Evolutionary conservation across 805 yeast species (phyloP), one percentile per base, ranked within the genome.

Genomic region (Lachancea meyersii): DNA sequence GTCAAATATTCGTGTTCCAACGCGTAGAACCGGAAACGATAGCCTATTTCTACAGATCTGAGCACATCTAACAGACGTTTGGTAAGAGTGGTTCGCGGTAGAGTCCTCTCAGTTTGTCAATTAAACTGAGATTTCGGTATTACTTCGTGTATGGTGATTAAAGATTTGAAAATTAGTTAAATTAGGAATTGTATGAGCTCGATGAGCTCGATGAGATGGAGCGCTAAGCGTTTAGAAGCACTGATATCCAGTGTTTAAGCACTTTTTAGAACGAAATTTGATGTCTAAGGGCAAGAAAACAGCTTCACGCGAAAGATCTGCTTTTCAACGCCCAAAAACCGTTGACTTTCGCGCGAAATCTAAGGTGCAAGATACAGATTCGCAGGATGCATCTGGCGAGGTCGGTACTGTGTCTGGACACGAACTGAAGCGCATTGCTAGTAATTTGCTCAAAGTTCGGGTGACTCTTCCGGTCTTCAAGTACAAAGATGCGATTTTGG

Each of bases 401-500:
- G 11, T 27, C 43, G 28, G 48, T 49, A 39, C 45, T 8, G 22
- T 38, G 2, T 46, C 59, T 14, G 46, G 43, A n/a, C 56, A 50
- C 6, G 58, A 65, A 35, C 47, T 79, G 26, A 60, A 62, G 35
- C 38, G 44, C 3, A 55, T 59, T 58, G 57, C 79, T 50, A 45
- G 71, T 4, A 63, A 67, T 16, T 65, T 86, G 13, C 64, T 79
- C 3, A 64, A 70, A 32, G 61, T 72, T 1, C 68, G 96, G 46
- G 60, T 74, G 50, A 67, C 72, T 0, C 70, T 89, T 34, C 97
- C 97, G 0, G 86, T 89, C 21, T 87, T 72, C 62, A 79, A 75
- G 50, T 86, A 85, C 48, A 77, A 77, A 52, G 79, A 76, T 34
- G 73, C 77, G 41, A 73, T 91, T 14, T 58, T 84, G 47, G 65